Evolutionary conservation across 169 alveolate genomes (phyloP).

Genomic region (Cryptosporidium canis): DNA sequence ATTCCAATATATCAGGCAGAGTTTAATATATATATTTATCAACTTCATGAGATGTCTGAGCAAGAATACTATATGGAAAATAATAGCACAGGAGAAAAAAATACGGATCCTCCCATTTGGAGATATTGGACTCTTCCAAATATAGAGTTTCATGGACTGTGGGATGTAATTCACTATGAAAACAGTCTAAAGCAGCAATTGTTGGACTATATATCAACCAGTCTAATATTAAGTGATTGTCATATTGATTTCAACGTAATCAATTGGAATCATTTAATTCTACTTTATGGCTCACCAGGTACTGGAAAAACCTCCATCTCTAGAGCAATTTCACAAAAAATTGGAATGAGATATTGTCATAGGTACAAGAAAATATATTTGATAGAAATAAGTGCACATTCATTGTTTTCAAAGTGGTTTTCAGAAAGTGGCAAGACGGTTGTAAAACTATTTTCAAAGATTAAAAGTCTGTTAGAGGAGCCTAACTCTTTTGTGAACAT

Average conservation of each 20-base stretch:
- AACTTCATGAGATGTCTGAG: slow-evolving; percentile 16
- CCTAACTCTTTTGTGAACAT: slow-evolving; percentile 75
- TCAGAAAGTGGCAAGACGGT: slow-evolving; percentile 86
- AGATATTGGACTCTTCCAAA: slow-evolving; percentile 81
- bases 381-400: slow-evolving; percentile 81
- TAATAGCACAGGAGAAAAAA: slow-evolving; percentile 8
- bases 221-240: slow-evolving; percentile 79
- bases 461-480: slow-evolving; percentile 76
- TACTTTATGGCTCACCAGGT: slow-evolving; percentile 86
- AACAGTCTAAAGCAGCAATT: slow-evolving; percentile 77
- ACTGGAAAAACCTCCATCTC: slow-evolving; percentile 70
- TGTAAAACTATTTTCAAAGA: slow-evolving; percentile 77
- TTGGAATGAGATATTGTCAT: slow-evolving; percentile 78
- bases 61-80: slow-evolving; percentile 43
- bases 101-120: slow-evolving; percentile 73
- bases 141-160: slow-evolving; percentile 78
- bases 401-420: slow-evolving; percentile 83
- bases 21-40: slow-evolving; percentile 25
- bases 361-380: slow-evolving; percentile 72
- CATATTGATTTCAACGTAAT: slow-evolving; percentile 79
- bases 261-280: slow-evolving; percentile 80
- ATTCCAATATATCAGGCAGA: slow-evolving; percentile 63
- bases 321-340: slow-evolving; percentile 75
- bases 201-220: slow-evolving; percentile 79
- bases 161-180: slow-evolving; percentile 83